These are phyloP conservation scores for Aspergillus caelatus DNA, from an alignment of 2,329 filamentous ascomycete genomes.

Conservation along the genomic window DNA sequence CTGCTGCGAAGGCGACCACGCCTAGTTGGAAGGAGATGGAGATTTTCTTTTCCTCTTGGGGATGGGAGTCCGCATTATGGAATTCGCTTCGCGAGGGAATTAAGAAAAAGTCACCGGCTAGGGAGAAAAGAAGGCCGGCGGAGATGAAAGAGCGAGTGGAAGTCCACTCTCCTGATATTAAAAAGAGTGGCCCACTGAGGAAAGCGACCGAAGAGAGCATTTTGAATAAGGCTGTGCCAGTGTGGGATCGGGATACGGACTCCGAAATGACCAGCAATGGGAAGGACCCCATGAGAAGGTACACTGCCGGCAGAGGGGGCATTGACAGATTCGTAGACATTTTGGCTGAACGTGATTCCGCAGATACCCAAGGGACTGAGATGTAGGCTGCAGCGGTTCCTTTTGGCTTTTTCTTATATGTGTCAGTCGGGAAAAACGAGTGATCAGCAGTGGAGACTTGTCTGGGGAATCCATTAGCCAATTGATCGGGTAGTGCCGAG, in stretches of 20 bases:
- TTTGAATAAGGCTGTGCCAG: slow-evolving; percentile 32
- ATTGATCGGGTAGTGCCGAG: neutral
- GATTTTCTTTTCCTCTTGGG: slow-evolving; percentile 11
- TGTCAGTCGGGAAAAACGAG: neutral
- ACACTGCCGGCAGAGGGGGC: slow-evolving; percentile 15
- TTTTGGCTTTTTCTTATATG: neutral
- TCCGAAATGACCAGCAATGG: slow-evolving; percentile 31
- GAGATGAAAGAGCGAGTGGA: slow-evolving; percentile 25
- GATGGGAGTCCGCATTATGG: slow-evolving; percentile 3
- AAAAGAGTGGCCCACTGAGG: slow-evolving; percentile 25
- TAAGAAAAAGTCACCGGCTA: slow-evolving; percentile 29
- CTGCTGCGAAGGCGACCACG: slow-evolving; percentile 31
- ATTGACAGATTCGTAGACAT: slow-evolving; percentile 5
- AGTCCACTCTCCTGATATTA: slow-evolving; percentile 21
- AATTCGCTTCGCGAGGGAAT: slow-evolving; percentile 30
- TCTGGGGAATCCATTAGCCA: neutral
- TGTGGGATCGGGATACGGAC: slow-evolving; percentile 24
- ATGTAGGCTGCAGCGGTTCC: neutral
- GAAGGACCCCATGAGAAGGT: slow-evolving; percentile 27
- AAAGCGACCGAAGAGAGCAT: slow-evolving; percentile 33
- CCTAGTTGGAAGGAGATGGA: slow-evolving; percentile 33
- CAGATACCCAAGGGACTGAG: too few relatives aligned
- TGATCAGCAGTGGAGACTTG: neutral
- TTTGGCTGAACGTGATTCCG: neutral
- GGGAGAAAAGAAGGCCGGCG: slow-evolving; percentile 28